Base-by-base conservation (phyloP, 1,284 basidiomycete genomes). In the Malassezia psittaci region DNA sequence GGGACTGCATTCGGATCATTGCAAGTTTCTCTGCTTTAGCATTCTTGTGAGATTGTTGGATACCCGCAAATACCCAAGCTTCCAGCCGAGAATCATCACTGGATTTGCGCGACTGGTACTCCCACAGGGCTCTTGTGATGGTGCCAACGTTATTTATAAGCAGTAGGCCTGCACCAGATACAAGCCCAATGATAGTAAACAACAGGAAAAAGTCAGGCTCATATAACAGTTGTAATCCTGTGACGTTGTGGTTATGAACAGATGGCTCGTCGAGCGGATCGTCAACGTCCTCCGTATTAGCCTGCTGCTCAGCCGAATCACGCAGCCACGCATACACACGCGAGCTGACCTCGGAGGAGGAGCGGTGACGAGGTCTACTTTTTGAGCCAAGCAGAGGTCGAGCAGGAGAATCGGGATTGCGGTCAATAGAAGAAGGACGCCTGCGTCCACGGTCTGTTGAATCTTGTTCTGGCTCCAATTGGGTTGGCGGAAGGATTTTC, bases 71-170 rank as follows among this genome's bases (percentile, higher is more conserved):
- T 13, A 61, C 21, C n/a, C 19, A 32, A n/a, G 48, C 7, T 5
- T 67, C 1, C 15, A 67, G 49, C n/a, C 13, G 5, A 15, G 24
- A 8, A 5, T 29, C 43, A 13, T 32, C 18, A 34, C 4, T 2
- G 16, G 2, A 19, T 11, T 33, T 15, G 5, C 61, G 62, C 18
- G 84, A 81, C 7, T 81, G 81, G 58, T 84, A 79, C 12, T 85
- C 82, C 59, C 84, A 88, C 12, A 96, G 79, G 0, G 87, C 87
- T 69, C 88, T 84, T 0, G 90, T 83, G 72, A 94, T 88, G 0
- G 86, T 85, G n/a, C 90, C 90, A 19, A 89, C 88, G 64, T 96
- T 96, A 77, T 93, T 93, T 77, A 94, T 94, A 67, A 87, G 91
- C 84, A 90, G 88, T 33, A 96, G 65, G 0, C 90, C 90, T 1